Percentiles rank a stretch among this genome's conserved stretches.
phyloP scores from a whole-genome alignment of 306 rosid genomes.

The Begonia loranthoides region DNA sequence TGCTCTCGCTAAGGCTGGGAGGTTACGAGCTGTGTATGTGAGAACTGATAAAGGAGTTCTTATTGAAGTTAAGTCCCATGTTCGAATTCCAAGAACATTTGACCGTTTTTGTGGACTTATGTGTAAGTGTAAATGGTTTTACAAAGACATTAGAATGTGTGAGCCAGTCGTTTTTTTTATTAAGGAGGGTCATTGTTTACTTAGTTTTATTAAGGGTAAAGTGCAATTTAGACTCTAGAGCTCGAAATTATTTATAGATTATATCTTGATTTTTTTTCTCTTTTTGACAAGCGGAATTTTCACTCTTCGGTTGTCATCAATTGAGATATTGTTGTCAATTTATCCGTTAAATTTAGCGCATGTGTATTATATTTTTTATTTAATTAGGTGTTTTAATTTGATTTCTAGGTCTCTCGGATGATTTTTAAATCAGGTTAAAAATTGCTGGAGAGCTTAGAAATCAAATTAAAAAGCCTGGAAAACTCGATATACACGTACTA shows the following conservation, averaged over 20 bases:
- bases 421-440: background rate
- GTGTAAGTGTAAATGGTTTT: slow-evolving; percentile 39
- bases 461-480: too few species aligned
- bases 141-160: background rate
- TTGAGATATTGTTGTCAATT: too few species aligned
- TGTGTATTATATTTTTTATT: background rate
- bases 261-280: background rate
- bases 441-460: background rate
- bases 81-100: slow-evolving; percentile 82
- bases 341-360: too few species aligned
- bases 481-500: background rate
- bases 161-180: background rate
- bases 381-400: too few species aligned
- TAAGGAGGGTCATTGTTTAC: background rate
- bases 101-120: slow-evolving; percentile 72
- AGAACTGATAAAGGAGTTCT: slow-evolving; percentile 70
- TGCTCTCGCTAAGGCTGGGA: slow-evolving; percentile 74
- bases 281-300: background rate
- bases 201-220: background rate
- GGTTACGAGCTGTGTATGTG: slow-evolving; percentile 59
- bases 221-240: background rate
- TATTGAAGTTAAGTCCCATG: slow-evolving; percentile 66
- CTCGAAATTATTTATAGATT: background rate
- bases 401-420: too few species aligned
- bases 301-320: background rate